Conservation (phyloP, 495 filamentous ascomycete genomes). For the Tuber borchii region DNA sequence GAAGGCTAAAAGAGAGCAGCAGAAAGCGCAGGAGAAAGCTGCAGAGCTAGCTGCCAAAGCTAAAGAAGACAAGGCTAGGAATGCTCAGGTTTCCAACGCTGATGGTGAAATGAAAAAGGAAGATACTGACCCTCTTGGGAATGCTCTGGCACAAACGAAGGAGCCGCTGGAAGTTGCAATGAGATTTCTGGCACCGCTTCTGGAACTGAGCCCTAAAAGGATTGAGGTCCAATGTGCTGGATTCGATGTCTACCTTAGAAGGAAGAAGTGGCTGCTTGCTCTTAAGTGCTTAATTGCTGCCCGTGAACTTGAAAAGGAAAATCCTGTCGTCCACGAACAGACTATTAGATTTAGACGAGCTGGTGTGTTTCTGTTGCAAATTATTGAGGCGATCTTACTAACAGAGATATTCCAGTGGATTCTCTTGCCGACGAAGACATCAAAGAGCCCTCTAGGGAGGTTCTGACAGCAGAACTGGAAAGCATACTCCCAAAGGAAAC, state of each 20-base stretch:
- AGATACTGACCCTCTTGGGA: constrained; percentile 79
- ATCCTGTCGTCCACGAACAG: constrained; percentile 75
- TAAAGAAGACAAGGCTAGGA: constrained; percentile 60
- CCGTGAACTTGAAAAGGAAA: constrained; percentile 57
- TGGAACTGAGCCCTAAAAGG: constrained; percentile 74
- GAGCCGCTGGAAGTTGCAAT: constrained; percentile 78
- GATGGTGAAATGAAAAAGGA: constrained; percentile 61
- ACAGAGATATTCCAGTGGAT: constrained; percentile 22
- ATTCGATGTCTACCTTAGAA: constrained; percentile 80
- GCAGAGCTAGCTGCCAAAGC: constrained; percentile 67
- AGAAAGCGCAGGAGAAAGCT: constrained; percentile 68
- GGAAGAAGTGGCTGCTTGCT: constrained; percentile 69
- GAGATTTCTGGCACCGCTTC: constrained; percentile 74
- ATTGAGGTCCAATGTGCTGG: constrained; percentile 75
- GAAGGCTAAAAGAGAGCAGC: constrained; percentile 89
- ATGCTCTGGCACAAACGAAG: constrained; percentile 66
- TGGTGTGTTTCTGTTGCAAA: constrained; percentile 36
- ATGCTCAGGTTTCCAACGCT: constrained; percentile 47
- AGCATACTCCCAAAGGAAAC: constrained; percentile 53
- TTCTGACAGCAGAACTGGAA: constrained; percentile 45
- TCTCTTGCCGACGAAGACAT: constrained; percentile 35
- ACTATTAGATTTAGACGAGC: constrained; percentile 60
- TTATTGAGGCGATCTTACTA: background rate
- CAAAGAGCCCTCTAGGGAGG: constrained; percentile 32
- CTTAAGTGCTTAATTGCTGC: constrained; percentile 77